Evolutionary conservation across 805 yeast genomes (phyloP).

Genomic region (Suhomyces sp.): DNA sequence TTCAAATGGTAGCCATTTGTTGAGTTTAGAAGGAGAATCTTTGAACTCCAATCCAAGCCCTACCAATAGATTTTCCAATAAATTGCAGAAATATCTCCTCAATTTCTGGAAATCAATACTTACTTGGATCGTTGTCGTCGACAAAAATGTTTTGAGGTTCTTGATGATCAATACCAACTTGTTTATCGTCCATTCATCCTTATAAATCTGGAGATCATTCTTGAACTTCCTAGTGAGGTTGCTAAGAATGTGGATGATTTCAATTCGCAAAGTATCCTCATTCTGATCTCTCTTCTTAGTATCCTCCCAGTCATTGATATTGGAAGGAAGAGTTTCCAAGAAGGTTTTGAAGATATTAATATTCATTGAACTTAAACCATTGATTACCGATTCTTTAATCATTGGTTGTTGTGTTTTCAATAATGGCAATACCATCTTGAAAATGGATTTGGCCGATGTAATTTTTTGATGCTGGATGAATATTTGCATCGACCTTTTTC

Average conservation of each 20-base stretch:
- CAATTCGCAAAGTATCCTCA: constrained; percentile 60
- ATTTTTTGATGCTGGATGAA: constrained; percentile 88
- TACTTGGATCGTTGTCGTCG: constrained; percentile 55
- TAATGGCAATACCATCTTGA: constrained; percentile 82
- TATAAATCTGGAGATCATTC: constrained; percentile 46
- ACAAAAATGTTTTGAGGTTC: constrained; percentile 59
- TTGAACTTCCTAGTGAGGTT: constrained; percentile 64
- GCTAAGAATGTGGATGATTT: constrained; percentile 71
- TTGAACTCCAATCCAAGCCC: too few relatives aligned
- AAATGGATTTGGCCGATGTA: constrained; percentile 87
- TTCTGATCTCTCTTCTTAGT: constrained; percentile 30
- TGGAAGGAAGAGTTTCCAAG: constrained; percentile 69
- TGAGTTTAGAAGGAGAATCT: constrained; percentile 21
- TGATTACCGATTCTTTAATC: constrained; percentile 82
- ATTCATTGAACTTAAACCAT: constrained; percentile 86
- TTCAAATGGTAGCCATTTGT: constrained; percentile 76
- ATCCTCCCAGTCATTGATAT: constrained; percentile 49
- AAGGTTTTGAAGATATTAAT: constrained; percentile 84
- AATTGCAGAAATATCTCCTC: constrained; percentile 79
- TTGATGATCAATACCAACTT: constrained; percentile 63
- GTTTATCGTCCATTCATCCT: constrained; percentile 68
- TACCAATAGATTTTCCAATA: constrained; percentile 70
- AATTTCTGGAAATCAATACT: constrained; percentile 72
- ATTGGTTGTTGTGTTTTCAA: constrained; percentile 66
- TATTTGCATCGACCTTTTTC: constrained; percentile 77